These are phyloP conservation scores for Paraleonurus japonicus DNA, from an alignment of 257 asterid species.

Conservation along the genomic window DNA sequence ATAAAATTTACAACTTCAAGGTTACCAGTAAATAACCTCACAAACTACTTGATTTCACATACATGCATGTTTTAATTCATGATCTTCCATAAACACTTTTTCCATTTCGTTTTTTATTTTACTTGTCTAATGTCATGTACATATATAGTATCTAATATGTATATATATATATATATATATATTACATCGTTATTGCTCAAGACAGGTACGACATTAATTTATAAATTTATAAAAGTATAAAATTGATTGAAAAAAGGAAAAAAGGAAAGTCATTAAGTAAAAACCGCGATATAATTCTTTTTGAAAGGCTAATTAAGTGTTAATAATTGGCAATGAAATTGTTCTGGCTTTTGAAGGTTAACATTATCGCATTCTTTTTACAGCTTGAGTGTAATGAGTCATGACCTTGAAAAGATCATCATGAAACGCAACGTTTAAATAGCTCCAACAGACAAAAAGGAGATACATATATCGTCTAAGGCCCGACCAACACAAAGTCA, in stretches of 20 bases:
- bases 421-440: conserved; percentile 21
- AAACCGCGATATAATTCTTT: not conserved
- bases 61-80: too few species aligned
- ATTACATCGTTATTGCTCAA: too few species aligned
- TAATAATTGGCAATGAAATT: not conserved
- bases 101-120: too few species aligned
- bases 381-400: not conserved
- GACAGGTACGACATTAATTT: not conserved
- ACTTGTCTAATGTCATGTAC: not conserved
- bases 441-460: not conserved
- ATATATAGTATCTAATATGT: too few species aligned
- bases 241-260: not conserved
- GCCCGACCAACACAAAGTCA: conserved; percentile 19
- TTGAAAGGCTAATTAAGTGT: not conserved
- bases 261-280: not conserved
- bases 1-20: too few species aligned
- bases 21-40: not conserved
- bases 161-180: too few species aligned
- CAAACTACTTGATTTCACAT: not conserved
- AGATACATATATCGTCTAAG: not conserved
- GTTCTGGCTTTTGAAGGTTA: not conserved
- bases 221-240: not conserved
- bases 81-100: not conserved
- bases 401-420: conserved; percentile 18
- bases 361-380: not conserved